phyloP scores from a whole-genome alignment of 352 stramenopile genomes.

The Phytophthora hibernalis region DNA sequence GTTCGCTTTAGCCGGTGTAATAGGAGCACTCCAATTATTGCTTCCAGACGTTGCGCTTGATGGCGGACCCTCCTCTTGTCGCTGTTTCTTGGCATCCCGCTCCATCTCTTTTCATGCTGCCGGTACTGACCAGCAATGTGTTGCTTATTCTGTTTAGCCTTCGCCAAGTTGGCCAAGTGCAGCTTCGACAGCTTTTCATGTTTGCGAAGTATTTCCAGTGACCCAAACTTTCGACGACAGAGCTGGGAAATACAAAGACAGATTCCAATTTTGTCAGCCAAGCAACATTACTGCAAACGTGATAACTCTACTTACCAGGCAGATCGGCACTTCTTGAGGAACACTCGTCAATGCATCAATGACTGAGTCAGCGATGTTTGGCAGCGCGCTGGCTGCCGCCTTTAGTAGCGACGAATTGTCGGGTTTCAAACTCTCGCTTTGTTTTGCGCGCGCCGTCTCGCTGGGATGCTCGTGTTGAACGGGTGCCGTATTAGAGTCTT shows the following conservation, averaged over 20 bases:
- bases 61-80: constrained; percentile 25
- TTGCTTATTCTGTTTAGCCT: constrained; percentile 78
- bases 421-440: background rate
- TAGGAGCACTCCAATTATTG: constrained; percentile 3
- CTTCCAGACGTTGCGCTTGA: background rate
- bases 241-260: constrained; percentile 46
- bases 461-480: constrained; percentile 10
- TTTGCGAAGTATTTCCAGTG: constrained; percentile 75
- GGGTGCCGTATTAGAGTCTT: background rate
- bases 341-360: constrained; percentile 54
- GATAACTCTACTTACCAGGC: constrained; percentile 56
- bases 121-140: constrained; percentile 65
- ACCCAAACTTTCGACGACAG: constrained; percentile 83
- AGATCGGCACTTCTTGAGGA: constrained; percentile 73
- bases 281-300: background rate
- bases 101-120: constrained; percentile 61
- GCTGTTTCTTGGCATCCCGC: constrained; percentile 42
- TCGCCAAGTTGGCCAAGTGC: constrained; percentile 78
- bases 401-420: constrained; percentile 1
- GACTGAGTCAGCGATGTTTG: constrained; percentile 25
- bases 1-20: background rate
- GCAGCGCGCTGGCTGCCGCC: background rate
- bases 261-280: constrained; percentile 1
- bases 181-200: constrained; percentile 83
- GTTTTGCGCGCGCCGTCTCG: background rate